Evolutionary conservation across 768 basidiomycete species (phyloP).

Genomic region (Chiua virens): DNA sequence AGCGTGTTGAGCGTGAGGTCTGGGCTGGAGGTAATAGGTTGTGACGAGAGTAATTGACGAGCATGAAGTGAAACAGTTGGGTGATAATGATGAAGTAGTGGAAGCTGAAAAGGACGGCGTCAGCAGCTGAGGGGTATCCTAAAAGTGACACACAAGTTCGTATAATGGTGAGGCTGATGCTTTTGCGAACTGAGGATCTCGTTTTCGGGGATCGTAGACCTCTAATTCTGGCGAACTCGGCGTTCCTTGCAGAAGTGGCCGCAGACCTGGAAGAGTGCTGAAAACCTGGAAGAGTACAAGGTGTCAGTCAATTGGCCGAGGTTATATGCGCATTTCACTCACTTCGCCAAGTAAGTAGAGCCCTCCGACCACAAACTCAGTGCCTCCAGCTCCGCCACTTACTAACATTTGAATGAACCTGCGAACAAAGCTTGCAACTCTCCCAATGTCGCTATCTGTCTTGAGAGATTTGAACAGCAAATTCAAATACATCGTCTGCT

Average conservation of each 20-base stretch:
- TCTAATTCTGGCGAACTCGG: constrained; percentile 29
- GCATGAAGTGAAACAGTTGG: constrained; percentile 88
- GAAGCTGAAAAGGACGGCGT: constrained; percentile 47
- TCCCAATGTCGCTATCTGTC: constrained; percentile 52
- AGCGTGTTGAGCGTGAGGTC: constrained; percentile 93
- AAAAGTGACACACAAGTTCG: constrained; percentile 69
- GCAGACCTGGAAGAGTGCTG: constrained; percentile 45
- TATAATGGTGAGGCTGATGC: constrained; percentile 80
- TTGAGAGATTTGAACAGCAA: constrained; percentile 90
- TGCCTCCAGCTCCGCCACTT: constrained; percentile 67
- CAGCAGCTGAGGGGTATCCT: not conserved
- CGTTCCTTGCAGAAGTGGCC: constrained; percentile 42
- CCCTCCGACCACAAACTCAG: constrained; percentile 88
- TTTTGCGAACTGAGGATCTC: constrained; percentile 85
- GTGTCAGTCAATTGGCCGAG: not conserved
- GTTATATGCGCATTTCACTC: constrained; percentile 17
- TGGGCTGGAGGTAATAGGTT: constrained; percentile 76
- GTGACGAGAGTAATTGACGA: constrained; percentile 69
- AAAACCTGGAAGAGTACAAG: constrained; percentile 39
- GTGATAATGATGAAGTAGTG: constrained; percentile 85
- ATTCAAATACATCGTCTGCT: constrained; percentile 97
- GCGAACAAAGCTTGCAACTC: constrained; percentile 79
- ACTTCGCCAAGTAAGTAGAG: constrained; percentile 89
- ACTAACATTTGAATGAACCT: constrained; percentile 80
- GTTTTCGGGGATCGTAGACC: constrained; percentile 82